Conservation (phyloP, 2,329 filamentous ascomycete genomes). For the Dothistroma pini region DNA sequence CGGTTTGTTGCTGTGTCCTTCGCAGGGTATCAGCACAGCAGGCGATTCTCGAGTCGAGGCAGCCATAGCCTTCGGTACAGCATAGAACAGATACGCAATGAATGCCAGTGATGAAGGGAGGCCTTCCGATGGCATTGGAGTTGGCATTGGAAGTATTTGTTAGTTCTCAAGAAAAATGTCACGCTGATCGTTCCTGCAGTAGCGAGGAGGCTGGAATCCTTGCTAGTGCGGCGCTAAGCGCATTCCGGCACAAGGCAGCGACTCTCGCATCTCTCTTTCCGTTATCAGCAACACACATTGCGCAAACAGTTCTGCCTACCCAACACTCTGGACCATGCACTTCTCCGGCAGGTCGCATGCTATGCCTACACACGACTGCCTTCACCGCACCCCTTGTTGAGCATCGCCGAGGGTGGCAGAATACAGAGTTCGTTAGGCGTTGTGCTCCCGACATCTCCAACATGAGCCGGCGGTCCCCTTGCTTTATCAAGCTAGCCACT, state of each 20-base stretch:
- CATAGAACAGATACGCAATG: not conserved
- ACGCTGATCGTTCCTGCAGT: not conserved
- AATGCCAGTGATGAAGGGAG: not conserved
- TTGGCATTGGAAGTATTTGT: not conserved
- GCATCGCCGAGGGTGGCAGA: conserved; percentile 12
- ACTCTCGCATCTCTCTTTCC: not conserved
- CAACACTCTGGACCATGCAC: not conserved
- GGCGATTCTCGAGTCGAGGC: not conserved
- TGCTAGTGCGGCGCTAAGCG: not conserved
- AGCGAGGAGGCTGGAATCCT: not conserved
- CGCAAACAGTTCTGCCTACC: conserved; percentile 6
- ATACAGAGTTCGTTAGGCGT: conserved; percentile 13
- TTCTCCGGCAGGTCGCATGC: not conserved
- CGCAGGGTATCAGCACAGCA: not conserved
- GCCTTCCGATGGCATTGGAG: not conserved
- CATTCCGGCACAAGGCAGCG: not conserved
- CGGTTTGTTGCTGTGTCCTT: not conserved
- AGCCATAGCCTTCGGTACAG: not conserved
- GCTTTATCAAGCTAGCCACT: conserved; percentile 15
- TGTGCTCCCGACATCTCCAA: conserved; percentile 5
- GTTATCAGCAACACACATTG: not conserved
- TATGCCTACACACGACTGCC: not conserved
- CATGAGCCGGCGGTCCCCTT: conserved; percentile 8
- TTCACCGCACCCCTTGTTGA: not conserved
- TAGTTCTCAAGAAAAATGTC: not conserved